Evolutionary conservation across 2,329 filamentous ascomycete species (phyloP).

Genomic region (Aspergillus proliferans): DNA sequence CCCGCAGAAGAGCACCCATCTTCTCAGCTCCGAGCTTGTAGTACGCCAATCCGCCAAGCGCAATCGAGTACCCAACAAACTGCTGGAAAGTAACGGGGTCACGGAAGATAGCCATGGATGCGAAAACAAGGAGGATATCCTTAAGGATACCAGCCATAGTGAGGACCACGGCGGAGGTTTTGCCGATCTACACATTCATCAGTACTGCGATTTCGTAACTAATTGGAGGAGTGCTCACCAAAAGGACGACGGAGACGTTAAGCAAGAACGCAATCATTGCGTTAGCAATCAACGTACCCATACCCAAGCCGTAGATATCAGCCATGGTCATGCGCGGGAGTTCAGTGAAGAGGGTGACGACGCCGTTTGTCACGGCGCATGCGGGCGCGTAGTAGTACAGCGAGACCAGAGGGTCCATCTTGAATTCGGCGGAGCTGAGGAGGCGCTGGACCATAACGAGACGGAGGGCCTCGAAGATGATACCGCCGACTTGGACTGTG

Average conservation of each 20-base stretch:
- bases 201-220: no score
- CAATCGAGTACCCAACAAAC: constrained; percentile 70
- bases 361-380: constrained; percentile 72
- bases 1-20: constrained; percentile 34
- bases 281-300: constrained; percentile 62
- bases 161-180: constrained; percentile 79
- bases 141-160: constrained; percentile 82
- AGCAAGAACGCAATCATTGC: constrained; percentile 70
- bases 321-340: constrained; percentile 58
- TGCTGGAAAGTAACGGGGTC: constrained; percentile 66
- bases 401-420: constrained; percentile 83
- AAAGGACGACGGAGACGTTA: constrained; percentile 78
- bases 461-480: constrained; percentile 73
- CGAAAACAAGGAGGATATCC: constrained; percentile 73
- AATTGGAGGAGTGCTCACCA: constrained; percentile 27
- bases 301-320: constrained; percentile 61
- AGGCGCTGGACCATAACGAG: constrained; percentile 81
- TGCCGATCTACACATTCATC: constrained; percentile 54
- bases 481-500: constrained; percentile 63
- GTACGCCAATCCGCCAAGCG: constrained; percentile 60
- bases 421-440: constrained; percentile 69
- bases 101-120: constrained; percentile 71
- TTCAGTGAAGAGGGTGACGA: constrained; percentile 65
- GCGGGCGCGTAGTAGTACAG: constrained; percentile 87
- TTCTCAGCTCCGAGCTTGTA: constrained; percentile 70